Base-by-base conservation (phyloP, 352 stramenopile species). In the Vaucheria bursata region DNA sequence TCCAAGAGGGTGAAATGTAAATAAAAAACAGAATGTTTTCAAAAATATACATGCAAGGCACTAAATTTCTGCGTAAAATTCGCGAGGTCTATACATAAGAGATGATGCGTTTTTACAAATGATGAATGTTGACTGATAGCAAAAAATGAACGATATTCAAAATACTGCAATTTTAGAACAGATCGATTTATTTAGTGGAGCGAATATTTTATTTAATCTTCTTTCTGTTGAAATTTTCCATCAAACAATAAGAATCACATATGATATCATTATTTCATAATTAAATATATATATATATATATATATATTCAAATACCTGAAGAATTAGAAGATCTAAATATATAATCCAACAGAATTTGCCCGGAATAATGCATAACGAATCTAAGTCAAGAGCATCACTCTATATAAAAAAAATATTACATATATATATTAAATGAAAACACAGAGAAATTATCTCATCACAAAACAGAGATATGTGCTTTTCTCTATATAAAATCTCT, bases 301-400 rank as follows among this genome's bases (percentile, higher is more conserved):
- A 77, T 29, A 0, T 7, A 0, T 35, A 25, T 38, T 29, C 0
- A 8, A 25, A 52, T 68, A 77, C 77, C 77, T 82, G 77, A 33
- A 82, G 64, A 6, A 82, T 52, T 8, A 82, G 71, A 31, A 82
- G 29, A 68, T 82, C 77, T 37, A 82, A 59, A 32, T 79, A 79
- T 32, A 82, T 65, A 32, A 82, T 59, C 77, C 77, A 82, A 38
- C 77, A 82, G 65, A 78, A 82, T 45, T 73, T 71, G 35, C 77
- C 77, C 31, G 72, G 67, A 32, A 82, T 38, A 25, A 82, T 82
- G 1, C 77, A 78, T 29, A 82, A 64, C 25, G 77, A 66, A 34
- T 83, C 59, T 3, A 83, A 70, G 34, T 80, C 72, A 12, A 83
- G 38, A 29, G 71, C 72, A 75, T 40, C 65, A 35, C 65, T 72